Evolutionary conservation across 2,329 filamentous ascomycete species (phyloP).

Genomic region (Epichloe gansuensis): DNA sequence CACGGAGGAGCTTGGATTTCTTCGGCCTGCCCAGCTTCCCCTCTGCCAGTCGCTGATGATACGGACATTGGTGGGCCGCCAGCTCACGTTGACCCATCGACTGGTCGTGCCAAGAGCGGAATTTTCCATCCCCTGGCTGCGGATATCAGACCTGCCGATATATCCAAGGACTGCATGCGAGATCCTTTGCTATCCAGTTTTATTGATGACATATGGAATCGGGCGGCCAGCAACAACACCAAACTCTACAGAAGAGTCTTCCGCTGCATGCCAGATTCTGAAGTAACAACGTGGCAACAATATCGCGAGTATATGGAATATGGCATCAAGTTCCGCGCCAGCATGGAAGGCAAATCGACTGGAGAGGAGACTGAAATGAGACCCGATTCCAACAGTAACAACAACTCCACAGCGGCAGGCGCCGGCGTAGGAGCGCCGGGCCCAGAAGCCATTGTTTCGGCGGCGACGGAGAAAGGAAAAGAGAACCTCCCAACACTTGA

Average conservation of each 20-base stretch:
- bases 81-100: conserved; percentile 38
- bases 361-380: conserved; percentile 39
- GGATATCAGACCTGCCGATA: conserved; percentile 60
- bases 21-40: conserved; percentile 57
- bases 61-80: conserved; percentile 71
- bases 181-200: conserved; percentile 78
- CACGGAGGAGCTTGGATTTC: conserved; percentile 56
- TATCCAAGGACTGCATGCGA: conserved; percentile 87
- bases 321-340: conserved; percentile 61
- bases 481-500: conserved; percentile 14
- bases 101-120: conserved; percentile 33
- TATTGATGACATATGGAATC: conserved; percentile 78
- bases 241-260: conserved; percentile 90
- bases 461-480: conserved; percentile 16
- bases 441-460: conserved; percentile 25
- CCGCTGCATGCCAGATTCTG: conserved; percentile 91
- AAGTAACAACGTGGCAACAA: conserved; percentile 85
- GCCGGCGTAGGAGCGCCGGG: conserved; percentile 32
- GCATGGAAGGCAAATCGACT: conserved; percentile 41
- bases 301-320: conserved; percentile 80
- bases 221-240: conserved; percentile 86
- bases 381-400: conserved; percentile 19
- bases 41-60: conserved; percentile 59
- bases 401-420: conserved; percentile 21
- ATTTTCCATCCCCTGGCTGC: conserved; percentile 42